Conservation (phyloP, 1,139 yeast species). For the Yamadazyma buinensis region DNA sequence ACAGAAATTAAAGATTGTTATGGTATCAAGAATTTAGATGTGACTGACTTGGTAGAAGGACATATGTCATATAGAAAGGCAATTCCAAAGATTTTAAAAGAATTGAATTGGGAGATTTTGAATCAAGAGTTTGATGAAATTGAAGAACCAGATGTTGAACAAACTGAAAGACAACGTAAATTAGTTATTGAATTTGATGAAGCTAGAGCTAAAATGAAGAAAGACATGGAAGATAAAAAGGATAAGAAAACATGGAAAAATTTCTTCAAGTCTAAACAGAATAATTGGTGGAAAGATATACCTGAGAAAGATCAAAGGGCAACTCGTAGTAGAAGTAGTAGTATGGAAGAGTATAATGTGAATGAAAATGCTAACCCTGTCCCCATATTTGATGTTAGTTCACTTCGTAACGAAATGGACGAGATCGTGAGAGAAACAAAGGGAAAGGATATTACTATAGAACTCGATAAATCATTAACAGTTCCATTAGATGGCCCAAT, state of each 20-base stretch:
- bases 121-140: conserved; percentile 93
- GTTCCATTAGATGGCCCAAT: conserved; percentile 1
- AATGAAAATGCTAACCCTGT: conserved; percentile 15
- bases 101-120: conserved; percentile 74
- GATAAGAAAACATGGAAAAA: conserved; percentile 48
- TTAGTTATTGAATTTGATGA: conserved; percentile 81
- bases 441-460: conserved; percentile 15
- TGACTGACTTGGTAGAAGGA: conserved; percentile 84
- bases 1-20: conserved; percentile 64
- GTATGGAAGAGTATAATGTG: conserved; percentile 14
- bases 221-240: conserved; percentile 27
- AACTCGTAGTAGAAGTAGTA: conserved; percentile 1
- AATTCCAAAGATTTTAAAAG: conserved; percentile 73
- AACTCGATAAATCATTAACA: conserved; percentile 14
- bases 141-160: conserved; percentile 93
- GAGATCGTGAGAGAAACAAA: conserved; percentile 35
- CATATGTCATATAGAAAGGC: conserved; percentile 96
- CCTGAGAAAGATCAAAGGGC: conserved; percentile 24
- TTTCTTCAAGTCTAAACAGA: conserved; percentile 75
- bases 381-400: conserved; percentile 43
- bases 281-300: conserved; percentile 85
- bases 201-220: conserved; percentile 61
- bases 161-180: conserved; percentile 75
- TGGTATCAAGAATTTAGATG: conserved; percentile 80
- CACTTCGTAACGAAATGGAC: conserved; percentile 42